These are phyloP conservation scores for Persicaria tinctoria DNA, from an alignment of 148 eudicot genomes.

Conservation along the genomic window DNA sequence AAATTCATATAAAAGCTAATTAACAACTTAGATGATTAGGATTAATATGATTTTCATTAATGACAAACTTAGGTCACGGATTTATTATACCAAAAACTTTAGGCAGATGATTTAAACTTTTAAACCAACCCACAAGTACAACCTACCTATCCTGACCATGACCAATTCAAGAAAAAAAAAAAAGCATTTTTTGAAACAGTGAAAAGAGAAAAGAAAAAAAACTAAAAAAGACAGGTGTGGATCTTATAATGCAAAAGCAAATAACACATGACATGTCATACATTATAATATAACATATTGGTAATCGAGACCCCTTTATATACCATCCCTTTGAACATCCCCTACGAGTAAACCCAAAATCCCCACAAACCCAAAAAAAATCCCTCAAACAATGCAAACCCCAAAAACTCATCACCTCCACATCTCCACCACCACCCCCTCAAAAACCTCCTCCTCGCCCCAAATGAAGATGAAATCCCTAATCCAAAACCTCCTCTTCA, in stretches of 20 bases:
- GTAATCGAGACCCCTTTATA: constrained; percentile 45
- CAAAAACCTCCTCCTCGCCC: constrained; percentile 29
- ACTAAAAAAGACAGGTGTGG: neutral
- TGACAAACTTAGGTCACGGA: too few species aligned
- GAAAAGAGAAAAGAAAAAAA: neutral
- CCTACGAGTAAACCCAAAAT: constrained; percentile 5
- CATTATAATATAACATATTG: constrained; percentile 5
- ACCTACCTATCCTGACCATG: constrained; percentile 2
- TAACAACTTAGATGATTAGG: too few species aligned
- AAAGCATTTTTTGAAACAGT: neutral
- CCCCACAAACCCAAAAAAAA: neutral
- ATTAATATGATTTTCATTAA: too few species aligned
- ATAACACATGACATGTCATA: constrained; percentile 7
- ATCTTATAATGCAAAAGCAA: constrained; percentile 6
- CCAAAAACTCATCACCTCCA: constrained; percentile 31
- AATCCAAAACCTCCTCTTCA: constrained; percentile 50
- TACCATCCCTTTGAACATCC: constrained; percentile 22
- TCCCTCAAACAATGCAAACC: constrained; percentile 32
- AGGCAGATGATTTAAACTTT: neutral
- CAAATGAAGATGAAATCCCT: constrained; percentile 59
- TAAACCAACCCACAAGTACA: neutral
- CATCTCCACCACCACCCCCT: constrained; percentile 26
- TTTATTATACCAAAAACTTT: neutral
- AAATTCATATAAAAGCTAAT: too few species aligned
- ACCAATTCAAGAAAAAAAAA: neutral